A percentile compares a stretch with the other conserved stretches of the same genome.
Evolutionary conservation across 2,329 filamentous ascomycete genomes (phyloP).

Genomic region (Penicillium glabrum): DNA sequence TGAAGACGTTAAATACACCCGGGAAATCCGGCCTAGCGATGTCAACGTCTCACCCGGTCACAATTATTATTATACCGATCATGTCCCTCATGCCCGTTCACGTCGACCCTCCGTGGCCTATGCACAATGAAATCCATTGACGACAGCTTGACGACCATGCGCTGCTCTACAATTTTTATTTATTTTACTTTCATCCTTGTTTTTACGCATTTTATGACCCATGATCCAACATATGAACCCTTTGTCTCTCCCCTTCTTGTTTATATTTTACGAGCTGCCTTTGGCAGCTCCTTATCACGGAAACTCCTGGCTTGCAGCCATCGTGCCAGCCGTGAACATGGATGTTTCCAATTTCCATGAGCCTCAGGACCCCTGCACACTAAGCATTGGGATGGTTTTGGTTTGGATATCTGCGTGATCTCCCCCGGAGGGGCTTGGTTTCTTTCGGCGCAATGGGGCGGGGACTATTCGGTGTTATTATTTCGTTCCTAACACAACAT

Average conservation of each 20-base stretch:
- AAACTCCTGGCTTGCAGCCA: slow-evolving; percentile 3
- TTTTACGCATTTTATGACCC: slow-evolving; percentile 5
- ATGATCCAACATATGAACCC: not conserved
- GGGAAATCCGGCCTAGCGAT: slow-evolving; percentile 27
- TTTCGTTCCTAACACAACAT: slow-evolving; percentile 6
- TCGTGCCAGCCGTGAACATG: slow-evolving; percentile 3
- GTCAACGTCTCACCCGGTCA: slow-evolving; percentile 17
- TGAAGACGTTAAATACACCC: slow-evolving; percentile 30
- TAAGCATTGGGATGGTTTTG: slow-evolving; percentile 15
- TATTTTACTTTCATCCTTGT: not conserved
- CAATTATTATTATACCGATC: slow-evolving; percentile 19
- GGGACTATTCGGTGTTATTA: slow-evolving; percentile 4
- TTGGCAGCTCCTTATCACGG: slow-evolving; percentile 1
- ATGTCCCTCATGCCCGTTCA: slow-evolving; percentile 1
- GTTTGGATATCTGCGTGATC: slow-evolving; percentile 11
- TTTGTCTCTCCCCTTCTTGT: slow-evolving; percentile 12
- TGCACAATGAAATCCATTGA: slow-evolving; percentile 6
- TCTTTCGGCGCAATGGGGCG: slow-evolving; percentile 13
- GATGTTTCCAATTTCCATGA: not conserved
- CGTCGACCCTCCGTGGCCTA: not conserved
- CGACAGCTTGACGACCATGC: slow-evolving; percentile 20
- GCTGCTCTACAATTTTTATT: not conserved
- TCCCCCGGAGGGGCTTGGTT: slow-evolving; percentile 1
- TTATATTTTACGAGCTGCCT: slow-evolving; percentile 13
- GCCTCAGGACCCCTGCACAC: not conserved